Evolutionary conservation across 139 green algal genomes (phyloP), one percentile per base, ranked within the genome.

Genomic region (Picochlorum sp.): DNA sequence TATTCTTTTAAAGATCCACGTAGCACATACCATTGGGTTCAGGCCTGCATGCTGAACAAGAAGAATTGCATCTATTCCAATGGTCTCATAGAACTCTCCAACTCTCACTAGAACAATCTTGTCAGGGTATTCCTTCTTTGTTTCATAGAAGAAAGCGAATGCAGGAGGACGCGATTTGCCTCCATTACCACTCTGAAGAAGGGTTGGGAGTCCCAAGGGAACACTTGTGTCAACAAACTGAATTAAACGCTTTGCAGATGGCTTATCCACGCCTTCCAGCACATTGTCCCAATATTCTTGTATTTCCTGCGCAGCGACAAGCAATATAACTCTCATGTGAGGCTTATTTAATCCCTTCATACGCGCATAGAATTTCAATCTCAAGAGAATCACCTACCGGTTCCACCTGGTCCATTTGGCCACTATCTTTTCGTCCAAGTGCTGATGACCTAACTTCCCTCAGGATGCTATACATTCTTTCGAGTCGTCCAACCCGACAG

Each of bases 1-100:
- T 47, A 18, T 18, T 47, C 39, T 18, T 47, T 18, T 5, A 2
- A 33, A 18, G 6, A 60, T 70, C n/a, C n/a, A n/a, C n/a, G n/a
- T n/a, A n/a, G n/a, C n/a, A n/a, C n/a, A n/a, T n/a, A n/a, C n/a
- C 88, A 94, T 95, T 22, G 83, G 79, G 67, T 94, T 95, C 25
- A 93, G 74, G 9, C 78, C 76, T 7, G 63, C 72, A 55, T 84
- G 61, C 76, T 94, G 73, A 43, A 92, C 77, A 55, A 96, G 66
- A 55, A 94, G 51, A 22, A 91, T 73, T 4, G 89, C 89, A 53
- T 96, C 89, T 22, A 80, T 82, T 14, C 89, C 89, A 9, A 85
- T 61, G 1, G 70, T 57, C 69, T 96, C 89, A 61, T 91, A 96
- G 36, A 95, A 96, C 36, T 90, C 79, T 4, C 89, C 87, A 3